Percentiles rank a stretch among this genome's conserved stretches.
phyloP scores from a whole-genome alignment of 2,329 filamentous ascomycete genomes.

The Pochonia chlamydosporia region DNA sequence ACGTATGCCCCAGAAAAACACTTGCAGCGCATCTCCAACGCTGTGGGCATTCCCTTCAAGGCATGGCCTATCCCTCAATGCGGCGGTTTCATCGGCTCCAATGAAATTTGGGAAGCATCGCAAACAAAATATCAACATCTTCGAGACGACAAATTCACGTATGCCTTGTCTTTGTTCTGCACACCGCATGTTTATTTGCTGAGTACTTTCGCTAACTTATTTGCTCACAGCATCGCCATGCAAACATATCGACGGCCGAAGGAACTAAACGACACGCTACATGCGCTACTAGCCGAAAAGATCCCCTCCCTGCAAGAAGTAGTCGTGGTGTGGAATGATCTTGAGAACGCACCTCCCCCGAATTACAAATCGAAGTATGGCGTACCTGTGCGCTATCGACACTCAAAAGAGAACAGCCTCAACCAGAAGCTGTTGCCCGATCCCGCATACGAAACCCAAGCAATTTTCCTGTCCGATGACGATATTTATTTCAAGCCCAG shows the following conservation, averaged over 20 bases:
- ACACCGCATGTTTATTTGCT: background rate
- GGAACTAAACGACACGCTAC: conserved; percentile 26
- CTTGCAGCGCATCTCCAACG: conserved; percentile 1
- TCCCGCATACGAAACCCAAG: conserved; percentile 29
- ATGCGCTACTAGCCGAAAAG: conserved; percentile 18
- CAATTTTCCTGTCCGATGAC: conserved; percentile 33
- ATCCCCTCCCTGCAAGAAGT: conserved; percentile 32
- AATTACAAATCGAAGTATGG: conserved; percentile 23
- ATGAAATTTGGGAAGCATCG: conserved; percentile 16
- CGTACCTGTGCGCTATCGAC: conserved; percentile 28
- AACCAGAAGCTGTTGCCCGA: conserved; percentile 33
- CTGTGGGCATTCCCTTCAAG: background rate
- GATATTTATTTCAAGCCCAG: conserved; percentile 32
- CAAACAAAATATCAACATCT: conserved; percentile 19
- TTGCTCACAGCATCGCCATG: conserved; percentile 26
- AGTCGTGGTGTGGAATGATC: conserved; percentile 32
- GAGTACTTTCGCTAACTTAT: background rate
- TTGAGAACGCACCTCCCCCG: conserved; percentile 20
- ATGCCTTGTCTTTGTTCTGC: conserved; percentile 6
- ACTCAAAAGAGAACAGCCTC: conserved; percentile 26
- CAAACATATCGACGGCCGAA: conserved; percentile 30
- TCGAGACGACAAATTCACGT: conserved; percentile 26
- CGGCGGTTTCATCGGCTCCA: background rate
- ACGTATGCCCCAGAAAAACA: conserved; percentile 3
- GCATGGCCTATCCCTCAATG: background rate